Conservation (phyloP, 2,329 filamentous ascomycete genomes). For the Aspergillus clavatus region DNA sequence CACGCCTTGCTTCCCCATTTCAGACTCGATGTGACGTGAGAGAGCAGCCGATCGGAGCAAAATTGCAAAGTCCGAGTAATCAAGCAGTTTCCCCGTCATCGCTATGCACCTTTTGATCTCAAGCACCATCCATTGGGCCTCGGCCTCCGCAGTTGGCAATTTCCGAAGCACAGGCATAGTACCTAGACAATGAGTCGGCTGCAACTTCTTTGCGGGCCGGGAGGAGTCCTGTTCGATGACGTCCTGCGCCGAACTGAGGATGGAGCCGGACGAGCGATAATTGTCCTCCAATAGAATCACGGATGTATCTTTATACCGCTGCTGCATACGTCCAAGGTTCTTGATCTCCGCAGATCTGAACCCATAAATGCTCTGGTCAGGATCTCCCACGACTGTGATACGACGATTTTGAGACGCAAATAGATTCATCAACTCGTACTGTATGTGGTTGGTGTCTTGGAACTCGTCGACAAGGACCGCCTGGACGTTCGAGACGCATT, state of each 20-base stretch:
- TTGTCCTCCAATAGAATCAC: conserved; percentile 88
- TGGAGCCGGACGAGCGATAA: conserved; percentile 84
- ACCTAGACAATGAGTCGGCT: conserved; percentile 75
- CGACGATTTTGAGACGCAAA: conserved; percentile 67
- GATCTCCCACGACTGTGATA: conserved; percentile 95
- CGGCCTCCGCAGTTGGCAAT: conserved; percentile 62
- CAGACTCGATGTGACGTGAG: conserved; percentile 79
- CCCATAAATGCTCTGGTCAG: conserved; percentile 96
- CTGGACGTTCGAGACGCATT: conserved; percentile 84
- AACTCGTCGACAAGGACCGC: conserved; percentile 95
- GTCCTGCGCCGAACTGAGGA: conserved; percentile 71
- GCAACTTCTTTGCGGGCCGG: conserved; percentile 72
- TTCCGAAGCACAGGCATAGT: conserved; percentile 75
- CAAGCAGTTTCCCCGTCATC: conserved; percentile 69
- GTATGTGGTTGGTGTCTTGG: conserved; percentile 91
- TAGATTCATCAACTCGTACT: conserved; percentile 89
- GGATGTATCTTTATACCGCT: conserved; percentile 70
- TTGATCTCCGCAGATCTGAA: conserved; percentile 90
- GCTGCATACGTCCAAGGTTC: conserved; percentile 74
- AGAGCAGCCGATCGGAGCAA: conserved; percentile 78
- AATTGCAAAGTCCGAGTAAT: conserved; percentile 74
- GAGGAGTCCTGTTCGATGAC: conserved; percentile 87
- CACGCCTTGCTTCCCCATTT: conserved; percentile 73
- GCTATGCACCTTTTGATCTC: conserved; percentile 69
- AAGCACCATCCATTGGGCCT: conserved; percentile 82